Evolutionary conservation across 1,139 yeast genomes (phyloP), one percentile per base, ranked within the genome.

Genomic region (Zygoascus hellenicus): DNA sequence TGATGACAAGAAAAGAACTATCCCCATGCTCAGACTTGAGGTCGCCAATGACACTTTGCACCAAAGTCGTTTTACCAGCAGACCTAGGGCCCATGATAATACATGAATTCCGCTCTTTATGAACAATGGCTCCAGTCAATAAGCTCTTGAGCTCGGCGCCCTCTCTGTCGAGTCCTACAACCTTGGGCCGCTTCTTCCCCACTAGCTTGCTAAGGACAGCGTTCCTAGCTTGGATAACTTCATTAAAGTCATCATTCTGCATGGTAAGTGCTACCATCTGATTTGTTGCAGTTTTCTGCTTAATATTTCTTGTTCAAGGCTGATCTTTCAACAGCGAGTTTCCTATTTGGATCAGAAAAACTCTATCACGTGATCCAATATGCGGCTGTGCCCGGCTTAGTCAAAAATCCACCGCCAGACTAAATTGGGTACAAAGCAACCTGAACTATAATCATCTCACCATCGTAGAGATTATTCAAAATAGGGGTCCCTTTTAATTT

Each of bases 21-120:
- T 62, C 64, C 2, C 65, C 60, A 54, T 71, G 71, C 37, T 67
- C 61, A 2, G 48, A 28, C 2, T 67, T 56, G 19, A 89, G 66
- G n/a, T 71, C 66, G 0, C 63, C 54, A 26, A 92, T 53, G 0
- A 86, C 87, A 5, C 71, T 66, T 40, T 83, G 74, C 7, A 90
- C 70, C 9, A 86, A 65, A 1, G 78, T 67, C 0, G 94, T 74
- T 62, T 92, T 92, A 0, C 96, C 97, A 5, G 80, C 70, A 1
- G 85, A 79, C 42, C 90, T 68, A 0, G 96, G 90, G 0, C 98
- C 98, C 42, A 88, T 74, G 1, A 92, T 51, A 9, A 90, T 68
- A 9, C 83, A 78, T 0, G 97, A 89, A 60, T 86, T 89, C 4
- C 96, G 92, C 55, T 88, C 95, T 34, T 78, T 76, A 53, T 78